Conservation (phyloP, 352 stramenopile genomes). For the Pythium utonaiense region DNA sequence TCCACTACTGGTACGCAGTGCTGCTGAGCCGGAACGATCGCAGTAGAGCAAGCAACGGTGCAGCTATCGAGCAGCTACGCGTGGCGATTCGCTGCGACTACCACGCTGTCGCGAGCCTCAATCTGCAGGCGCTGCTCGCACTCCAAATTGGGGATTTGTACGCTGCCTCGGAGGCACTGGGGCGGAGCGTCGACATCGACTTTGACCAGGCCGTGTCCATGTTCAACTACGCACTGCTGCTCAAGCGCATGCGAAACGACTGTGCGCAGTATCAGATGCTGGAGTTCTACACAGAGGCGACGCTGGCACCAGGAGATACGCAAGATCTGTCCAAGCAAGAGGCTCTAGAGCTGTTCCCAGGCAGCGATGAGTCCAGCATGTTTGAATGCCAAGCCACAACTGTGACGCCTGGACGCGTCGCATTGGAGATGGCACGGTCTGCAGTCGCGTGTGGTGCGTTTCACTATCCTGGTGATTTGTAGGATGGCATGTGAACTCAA, state of each 20-base stretch:
- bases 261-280: constrained; percentile 62
- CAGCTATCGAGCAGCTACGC: constrained; percentile 32
- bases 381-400: not conserved
- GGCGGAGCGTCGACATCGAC: constrained; percentile 59
- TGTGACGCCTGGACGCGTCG: not conserved
- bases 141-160: constrained; percentile 34
- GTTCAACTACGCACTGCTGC: constrained; percentile 69
- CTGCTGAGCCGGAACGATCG: constrained; percentile 30
- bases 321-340: not conserved
- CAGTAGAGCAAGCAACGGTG: not conserved
- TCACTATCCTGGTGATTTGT: not conserved
- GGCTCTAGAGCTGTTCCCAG: constrained; percentile 2
- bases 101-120: constrained; percentile 41
- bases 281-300: constrained; percentile 31
- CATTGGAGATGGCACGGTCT: constrained; percentile 15
- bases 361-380: not conserved
- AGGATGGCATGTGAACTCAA: not conserved
- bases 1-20: constrained; percentile 63
- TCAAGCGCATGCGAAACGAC: constrained; percentile 43
- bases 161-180: constrained; percentile 39
- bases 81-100: constrained; percentile 47
- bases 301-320: not conserved
- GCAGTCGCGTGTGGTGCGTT: constrained; percentile 14
- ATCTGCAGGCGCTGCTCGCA: constrained; percentile 43
- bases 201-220: constrained; percentile 39